These are phyloP conservation scores for Phycomyces nitens DNA, from an alignment of 192 early-diverging fungal species.

Conservation along the genomic window DNA sequence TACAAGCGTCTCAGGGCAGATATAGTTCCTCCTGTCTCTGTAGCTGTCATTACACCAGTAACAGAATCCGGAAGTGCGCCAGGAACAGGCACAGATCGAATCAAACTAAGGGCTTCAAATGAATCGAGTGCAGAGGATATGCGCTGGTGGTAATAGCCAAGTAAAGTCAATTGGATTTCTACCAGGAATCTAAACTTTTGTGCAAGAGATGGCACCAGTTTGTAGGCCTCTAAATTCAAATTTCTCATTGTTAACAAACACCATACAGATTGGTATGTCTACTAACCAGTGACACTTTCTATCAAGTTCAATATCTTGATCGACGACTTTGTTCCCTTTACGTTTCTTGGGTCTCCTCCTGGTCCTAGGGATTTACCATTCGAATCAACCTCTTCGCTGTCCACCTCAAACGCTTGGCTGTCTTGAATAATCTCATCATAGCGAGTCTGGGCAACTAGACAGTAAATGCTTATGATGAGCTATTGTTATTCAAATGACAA, in stretches of 20 bases:
- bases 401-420: slow-evolving; percentile 59
- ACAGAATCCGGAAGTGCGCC: slow-evolving; percentile 52
- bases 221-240: slow-evolving; percentile 51
- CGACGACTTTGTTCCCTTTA: slow-evolving; percentile 60
- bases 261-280: no score
- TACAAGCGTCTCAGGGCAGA: slow-evolving; percentile 47
- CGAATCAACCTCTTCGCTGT: slow-evolving; percentile 13
- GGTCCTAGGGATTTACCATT: slow-evolving; percentile 37
- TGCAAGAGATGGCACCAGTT: slow-evolving; percentile 52
- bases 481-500: neutral
- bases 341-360: neutral
- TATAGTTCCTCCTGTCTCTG: slow-evolving; percentile 27
- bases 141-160: slow-evolving; percentile 50
- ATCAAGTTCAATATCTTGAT: slow-evolving; percentile 55
- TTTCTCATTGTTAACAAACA: no score
- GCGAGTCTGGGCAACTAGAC: slow-evolving; percentile 50
- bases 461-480: neutral
- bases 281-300: slow-evolving; percentile 55
- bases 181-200: slow-evolving; percentile 55
- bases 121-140: slow-evolving; percentile 51
- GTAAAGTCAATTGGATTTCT: slow-evolving; percentile 60
- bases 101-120: slow-evolving; percentile 48
- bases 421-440: slow-evolving; percentile 63
- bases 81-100: slow-evolving; percentile 42
- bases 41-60: slow-evolving; percentile 39